These are phyloP conservation scores for Suillus americanus DNA, from an alignment of 768 basidiomycete species.

Conservation along the genomic window DNA sequence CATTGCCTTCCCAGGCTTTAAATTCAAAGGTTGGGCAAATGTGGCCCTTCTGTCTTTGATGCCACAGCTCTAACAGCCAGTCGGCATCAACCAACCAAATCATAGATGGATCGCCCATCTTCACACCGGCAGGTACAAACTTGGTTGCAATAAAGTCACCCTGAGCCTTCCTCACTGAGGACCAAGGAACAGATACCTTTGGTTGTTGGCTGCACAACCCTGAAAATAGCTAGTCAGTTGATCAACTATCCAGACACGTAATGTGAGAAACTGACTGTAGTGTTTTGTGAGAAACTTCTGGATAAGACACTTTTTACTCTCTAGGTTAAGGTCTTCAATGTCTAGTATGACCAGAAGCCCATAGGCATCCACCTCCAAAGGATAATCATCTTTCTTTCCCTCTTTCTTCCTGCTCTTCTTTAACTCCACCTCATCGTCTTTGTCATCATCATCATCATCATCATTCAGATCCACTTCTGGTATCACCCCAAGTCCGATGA, in stretches of 20 bases:
- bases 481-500: neutral
- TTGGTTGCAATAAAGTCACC: neutral
- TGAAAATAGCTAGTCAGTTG: neutral
- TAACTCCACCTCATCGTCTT: neutral
- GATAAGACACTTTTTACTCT: too few species aligned
- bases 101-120: neutral
- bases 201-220: neutral
- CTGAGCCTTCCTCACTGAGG: neutral
- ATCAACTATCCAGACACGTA: neutral
- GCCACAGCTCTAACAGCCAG: neutral
- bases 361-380: neutral
- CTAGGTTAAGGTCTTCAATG: too few species aligned
- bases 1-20: neutral
- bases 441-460: neutral
- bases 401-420: neutral
- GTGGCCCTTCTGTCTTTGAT: neutral
- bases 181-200: neutral
- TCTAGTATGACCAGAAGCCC: neutral
- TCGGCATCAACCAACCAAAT: neutral
- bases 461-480: neutral
- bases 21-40: neutral
- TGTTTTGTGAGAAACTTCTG: neutral
- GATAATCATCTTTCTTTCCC: neutral
- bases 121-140: neutral
- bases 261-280: neutral